Evolutionary conservation across 2,329 filamentous ascomycete genomes (phyloP).

Genomic region (Colletotrichum truncatum): DNA sequence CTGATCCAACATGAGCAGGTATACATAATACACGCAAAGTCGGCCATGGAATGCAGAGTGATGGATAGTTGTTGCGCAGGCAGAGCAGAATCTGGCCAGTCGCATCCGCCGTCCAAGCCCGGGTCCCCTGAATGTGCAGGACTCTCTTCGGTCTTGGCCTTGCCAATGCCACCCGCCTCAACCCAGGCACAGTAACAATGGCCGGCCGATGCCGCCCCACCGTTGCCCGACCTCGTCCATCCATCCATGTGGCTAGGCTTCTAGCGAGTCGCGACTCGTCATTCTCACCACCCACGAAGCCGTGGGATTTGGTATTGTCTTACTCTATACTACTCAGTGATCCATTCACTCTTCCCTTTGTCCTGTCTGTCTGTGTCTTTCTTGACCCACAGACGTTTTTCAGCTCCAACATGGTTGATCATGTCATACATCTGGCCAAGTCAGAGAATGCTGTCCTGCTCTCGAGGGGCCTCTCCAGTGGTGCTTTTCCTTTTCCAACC

Average conservation of each 20-base stretch:
- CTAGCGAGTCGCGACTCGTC: background rate
- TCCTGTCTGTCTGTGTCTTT: background rate
- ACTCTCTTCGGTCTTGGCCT: constrained; percentile 14
- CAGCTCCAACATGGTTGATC: background rate
- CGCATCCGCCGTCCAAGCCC: background rate
- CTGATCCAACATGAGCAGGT: constrained; percentile 5
- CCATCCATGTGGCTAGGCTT: background rate
- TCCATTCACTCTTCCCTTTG: background rate
- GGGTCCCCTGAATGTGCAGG: constrained; percentile 15
- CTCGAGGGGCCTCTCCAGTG: background rate
- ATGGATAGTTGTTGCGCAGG: background rate
- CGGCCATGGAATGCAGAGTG: constrained; percentile 9
- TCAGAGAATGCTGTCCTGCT: background rate
- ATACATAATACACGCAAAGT: background rate
- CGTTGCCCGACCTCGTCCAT: background rate
- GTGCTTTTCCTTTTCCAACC: background rate
- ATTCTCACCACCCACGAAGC: background rate
- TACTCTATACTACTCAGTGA: background rate
- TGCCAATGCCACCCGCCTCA: constrained; percentile 19
- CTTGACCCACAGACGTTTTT: background rate
- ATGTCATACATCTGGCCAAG: background rate
- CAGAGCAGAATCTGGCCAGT: background rate
- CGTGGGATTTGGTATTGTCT: background rate
- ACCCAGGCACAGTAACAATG: constrained; percentile 12
- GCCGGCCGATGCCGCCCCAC: constrained; percentile 15